These are phyloP conservation scores for Gyrodon lividus DNA, from an alignment of 768 basidiomycete species.

Conservation along the genomic window DNA sequence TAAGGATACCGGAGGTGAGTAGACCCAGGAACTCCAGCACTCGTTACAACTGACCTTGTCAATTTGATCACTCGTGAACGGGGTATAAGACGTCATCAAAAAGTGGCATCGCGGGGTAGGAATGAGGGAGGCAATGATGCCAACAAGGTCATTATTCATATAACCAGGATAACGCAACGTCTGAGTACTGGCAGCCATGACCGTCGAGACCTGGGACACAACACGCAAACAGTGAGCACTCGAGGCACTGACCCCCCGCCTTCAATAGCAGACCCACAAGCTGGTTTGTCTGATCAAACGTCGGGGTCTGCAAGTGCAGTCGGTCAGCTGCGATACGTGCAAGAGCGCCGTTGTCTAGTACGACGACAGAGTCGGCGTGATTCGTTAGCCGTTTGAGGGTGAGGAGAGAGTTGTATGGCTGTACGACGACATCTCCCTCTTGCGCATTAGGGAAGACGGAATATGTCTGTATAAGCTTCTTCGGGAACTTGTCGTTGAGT, in stretches of 20 bases:
- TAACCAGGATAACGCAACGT: constrained; percentile 97
- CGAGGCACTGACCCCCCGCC: not conserved
- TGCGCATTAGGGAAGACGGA: constrained; percentile 95
- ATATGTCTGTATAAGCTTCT: constrained; percentile 98
- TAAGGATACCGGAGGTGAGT: not conserved
- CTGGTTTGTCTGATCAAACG: constrained; percentile 91
- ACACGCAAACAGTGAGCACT: not conserved
- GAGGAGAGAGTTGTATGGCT: constrained; percentile 94
- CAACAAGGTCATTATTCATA: constrained; percentile 99
- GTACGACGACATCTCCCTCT: constrained; percentile 96
- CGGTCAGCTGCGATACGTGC: constrained; percentile 92
- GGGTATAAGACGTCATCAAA: constrained; percentile 98
- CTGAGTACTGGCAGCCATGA: constrained; percentile 96
- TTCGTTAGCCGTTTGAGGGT: constrained; percentile 93
- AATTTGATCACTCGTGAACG: constrained; percentile 95
- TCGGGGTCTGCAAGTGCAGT: constrained; percentile 81
- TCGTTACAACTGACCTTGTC: constrained; percentile 68
- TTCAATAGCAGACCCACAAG: constrained; percentile 47
- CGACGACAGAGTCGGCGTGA: constrained; percentile 96
- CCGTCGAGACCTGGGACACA: constrained; percentile 77
- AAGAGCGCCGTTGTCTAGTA: constrained; percentile 94
- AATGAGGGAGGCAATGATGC: constrained; percentile 94
- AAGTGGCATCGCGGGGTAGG: constrained; percentile 98
- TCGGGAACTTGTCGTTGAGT: constrained; percentile 95
- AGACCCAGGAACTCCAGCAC: not conserved